A percentile compares a stretch with the other conserved stretches of the same genome.
Evolutionary conservation across 257 asterid species (phyloP).

Genomic region (Gentiana dahurica): DNA sequence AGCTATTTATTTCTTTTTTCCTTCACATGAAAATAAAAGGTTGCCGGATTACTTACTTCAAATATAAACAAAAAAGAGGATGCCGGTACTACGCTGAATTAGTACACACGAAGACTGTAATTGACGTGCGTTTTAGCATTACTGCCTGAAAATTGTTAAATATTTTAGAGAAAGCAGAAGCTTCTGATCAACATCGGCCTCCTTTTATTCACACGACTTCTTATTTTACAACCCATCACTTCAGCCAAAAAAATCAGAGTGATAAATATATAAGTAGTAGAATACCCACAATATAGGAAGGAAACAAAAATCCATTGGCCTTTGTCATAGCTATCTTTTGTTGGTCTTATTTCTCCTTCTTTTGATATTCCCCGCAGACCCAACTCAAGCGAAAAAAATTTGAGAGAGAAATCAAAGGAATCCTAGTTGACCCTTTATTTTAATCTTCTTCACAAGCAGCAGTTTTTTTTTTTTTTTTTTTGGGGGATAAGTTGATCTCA

Average conservation of each 20-base stretch:
- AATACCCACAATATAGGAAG: neutral
- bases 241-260: neutral
- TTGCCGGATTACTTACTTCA: too few species aligned
- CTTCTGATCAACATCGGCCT: constrained; percentile 2
- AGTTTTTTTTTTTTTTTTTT: constrained; percentile 1
- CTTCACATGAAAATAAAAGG: too few species aligned
- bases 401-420: constrained; percentile 3
- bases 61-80: too few species aligned
- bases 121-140: constrained; percentile 4
- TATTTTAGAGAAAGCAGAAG: neutral
- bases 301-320: neutral
- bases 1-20: too few species aligned
- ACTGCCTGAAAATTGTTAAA: neutral
- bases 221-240: constrained; percentile 7
- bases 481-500: neutral
- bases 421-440: constrained; percentile 23
- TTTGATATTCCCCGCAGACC: constrained; percentile 14
- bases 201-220: neutral
- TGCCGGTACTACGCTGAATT: too few species aligned
- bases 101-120: neutral
- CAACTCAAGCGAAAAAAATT: neutral
- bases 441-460: constrained; percentile 21
- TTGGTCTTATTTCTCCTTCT: constrained; percentile 17
- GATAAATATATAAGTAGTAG: neutral
- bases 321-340: neutral